Percentiles rank a stretch among this genome's conserved stretches.
Conservation (phyloP, 2,329 filamentous ascomycete species). For the Calonectria pteridis region DNA sequence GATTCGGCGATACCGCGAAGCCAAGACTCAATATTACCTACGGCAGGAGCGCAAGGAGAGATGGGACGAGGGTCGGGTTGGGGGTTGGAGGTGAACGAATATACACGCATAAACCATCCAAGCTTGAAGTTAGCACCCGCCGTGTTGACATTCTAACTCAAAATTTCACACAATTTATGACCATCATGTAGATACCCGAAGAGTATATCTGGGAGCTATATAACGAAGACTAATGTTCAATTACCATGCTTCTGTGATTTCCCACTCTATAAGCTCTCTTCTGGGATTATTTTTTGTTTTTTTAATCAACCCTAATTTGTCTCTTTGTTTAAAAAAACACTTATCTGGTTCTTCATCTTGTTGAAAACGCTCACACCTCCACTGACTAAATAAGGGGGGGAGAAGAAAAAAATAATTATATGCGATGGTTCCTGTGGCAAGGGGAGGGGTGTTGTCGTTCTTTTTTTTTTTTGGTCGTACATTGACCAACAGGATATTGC, state of each 20-base stretch:
- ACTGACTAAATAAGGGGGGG: not conserved
- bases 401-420: not conserved
- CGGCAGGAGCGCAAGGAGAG: constrained; percentile 89
- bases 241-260: not conserved
- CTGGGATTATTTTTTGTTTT: not conserved
- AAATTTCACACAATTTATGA: constrained; percentile 2
- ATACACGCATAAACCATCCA: not conserved
- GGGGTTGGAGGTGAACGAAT: constrained; percentile 82
- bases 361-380: not conserved
- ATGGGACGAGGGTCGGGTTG: constrained; percentile 96
- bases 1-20: constrained; percentile 84
- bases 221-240: constrained; percentile 8
- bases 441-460: not conserved
- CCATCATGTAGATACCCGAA: constrained; percentile 13
- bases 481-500: not conserved
- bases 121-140: not conserved
- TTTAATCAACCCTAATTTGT: not conserved
- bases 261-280: not conserved
- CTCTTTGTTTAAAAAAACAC: not conserved
- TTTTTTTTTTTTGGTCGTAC: not conserved
- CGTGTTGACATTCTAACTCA: not conserved
- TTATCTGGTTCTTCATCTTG: constrained; percentile 2
- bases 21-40: constrained; percentile 81
- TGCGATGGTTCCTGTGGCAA: not conserved
- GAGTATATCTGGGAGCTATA: constrained; percentile 6